phyloP scores from a whole-genome alignment of 1,284 basidiomycete genomes.

The Sutorius eximius region DNA sequence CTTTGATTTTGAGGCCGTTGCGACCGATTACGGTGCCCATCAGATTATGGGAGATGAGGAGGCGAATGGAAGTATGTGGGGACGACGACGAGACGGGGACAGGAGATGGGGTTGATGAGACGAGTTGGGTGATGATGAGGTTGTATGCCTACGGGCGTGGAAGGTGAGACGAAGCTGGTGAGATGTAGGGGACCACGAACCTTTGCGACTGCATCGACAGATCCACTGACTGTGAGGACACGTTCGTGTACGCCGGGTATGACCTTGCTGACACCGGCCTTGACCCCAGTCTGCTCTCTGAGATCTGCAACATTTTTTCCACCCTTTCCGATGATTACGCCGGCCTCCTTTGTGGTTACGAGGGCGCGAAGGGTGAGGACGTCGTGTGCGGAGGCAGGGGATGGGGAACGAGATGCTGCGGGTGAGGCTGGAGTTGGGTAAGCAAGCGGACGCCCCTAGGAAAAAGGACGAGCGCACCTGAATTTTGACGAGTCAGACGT shows the following conservation, averaged over 20 bases:
- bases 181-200: slow-evolving; percentile 41
- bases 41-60: slow-evolving; percentile 96
- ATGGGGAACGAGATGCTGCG: slow-evolving; percentile 67
- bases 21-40: slow-evolving; percentile 99
- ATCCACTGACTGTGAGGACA: slow-evolving; percentile 90
- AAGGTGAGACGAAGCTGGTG: slow-evolving; percentile 1
- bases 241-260: slow-evolving; percentile 97
- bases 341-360: slow-evolving; percentile 95
- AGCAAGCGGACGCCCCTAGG: slow-evolving; percentile 15
- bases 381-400: slow-evolving; percentile 55
- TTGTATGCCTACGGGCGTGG: slow-evolving; percentile 74
- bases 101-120: slow-evolving; percentile 72
- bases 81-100: slow-evolving; percentile 60
- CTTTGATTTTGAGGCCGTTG: slow-evolving; percentile 97
- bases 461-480: slow-evolving; percentile 40
- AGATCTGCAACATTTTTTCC: slow-evolving; percentile 98
- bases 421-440: slow-evolving; percentile 43
- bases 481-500: slow-evolving; percentile 50
- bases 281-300: slow-evolving; percentile 92
- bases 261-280: slow-evolving; percentile 98
- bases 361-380: slow-evolving; percentile 87
- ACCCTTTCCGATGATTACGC: slow-evolving; percentile 94
- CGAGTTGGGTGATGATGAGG: slow-evolving; percentile 92
- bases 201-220: slow-evolving; percentile 89
- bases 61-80: slow-evolving; percentile 87